Evolutionary conservation across 2,329 filamentous ascomycete species (phyloP), one percentile per base, ranked within the genome.

Genomic region (Colletotrichum salicis): DNA sequence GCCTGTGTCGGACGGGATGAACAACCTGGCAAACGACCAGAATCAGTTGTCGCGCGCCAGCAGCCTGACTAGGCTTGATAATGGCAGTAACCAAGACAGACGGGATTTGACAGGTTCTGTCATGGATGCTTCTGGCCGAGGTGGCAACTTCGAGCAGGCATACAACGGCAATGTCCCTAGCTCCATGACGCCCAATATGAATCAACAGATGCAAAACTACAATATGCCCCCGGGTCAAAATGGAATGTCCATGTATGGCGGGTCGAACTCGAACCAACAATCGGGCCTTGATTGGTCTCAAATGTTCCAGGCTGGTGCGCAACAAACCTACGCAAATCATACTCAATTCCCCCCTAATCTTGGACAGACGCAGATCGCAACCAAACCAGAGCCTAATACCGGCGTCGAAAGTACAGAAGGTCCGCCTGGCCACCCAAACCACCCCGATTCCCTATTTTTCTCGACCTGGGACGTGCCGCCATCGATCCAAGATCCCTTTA

Each of bases 291-390:
- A 94, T 84, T 94, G 92, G 92, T 88, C 91, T 79, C 89, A 92
- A 81, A 93, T 94, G 90, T 94, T 94, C 86, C 92, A 91, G 85
- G 83, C 91, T 85, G 91, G 90, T 88, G 87, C 89, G 84, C 89
- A 92, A 83, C 86, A 90, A 83, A 85, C 87, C 82, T 91, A 89
- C 83, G 88, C 89, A 85, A 88, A 85, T 80, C 60, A 63, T 22
- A 48, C 41, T 63, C 86, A 87, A 80, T 90, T 89, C 84, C 84
- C 86, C 81, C 84, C 91, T 87, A 91, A 91, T 86, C 86, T 88
- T 87, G 87, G 88, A 82, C 88, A 91, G 85, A 90, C 86, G 82
- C 91, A 91, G 87, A 92, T 89, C 86, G 87, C 85, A 86, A 89
- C 88, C 86, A 92, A 92, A 87, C 86, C 85, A 84, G 92, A 91